phyloP scores from a whole-genome alignment of 169 alveolate genomes.

The Sarcocystis neurona region DNA sequence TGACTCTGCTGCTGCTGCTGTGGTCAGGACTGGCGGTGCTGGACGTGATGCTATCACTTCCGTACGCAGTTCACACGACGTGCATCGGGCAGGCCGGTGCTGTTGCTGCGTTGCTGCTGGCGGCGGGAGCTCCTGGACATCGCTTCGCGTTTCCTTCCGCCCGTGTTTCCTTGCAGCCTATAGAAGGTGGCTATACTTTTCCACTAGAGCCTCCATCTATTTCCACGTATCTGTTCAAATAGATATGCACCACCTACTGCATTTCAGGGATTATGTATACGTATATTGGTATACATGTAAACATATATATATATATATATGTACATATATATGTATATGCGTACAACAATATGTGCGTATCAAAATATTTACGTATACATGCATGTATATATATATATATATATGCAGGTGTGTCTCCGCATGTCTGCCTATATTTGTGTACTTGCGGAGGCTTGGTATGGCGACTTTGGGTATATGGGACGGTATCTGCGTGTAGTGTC shows the following conservation, averaged over 20 bases:
- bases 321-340: background rate
- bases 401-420: background rate
- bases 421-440: background rate
- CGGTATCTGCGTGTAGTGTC: background rate
- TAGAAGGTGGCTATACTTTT: background rate
- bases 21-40: background rate
- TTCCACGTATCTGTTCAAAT: background rate
- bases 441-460: background rate
- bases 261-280: background rate
- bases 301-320: background rate
- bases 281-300: background rate
- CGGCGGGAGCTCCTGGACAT: slow-evolving; percentile 20
- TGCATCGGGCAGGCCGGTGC: slow-evolving; percentile 18
- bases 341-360: too few relatives aligned
- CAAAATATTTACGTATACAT: background rate
- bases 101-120: slow-evolving; percentile 24
- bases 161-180: background rate
- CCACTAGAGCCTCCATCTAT: too few relatives aligned
- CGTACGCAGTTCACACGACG: slow-evolving; percentile 11
- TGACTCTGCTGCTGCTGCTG: too few relatives aligned
- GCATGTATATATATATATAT: background rate
- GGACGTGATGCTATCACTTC: background rate
- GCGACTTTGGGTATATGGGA: background rate
- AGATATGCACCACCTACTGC: background rate
- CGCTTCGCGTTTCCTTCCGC: background rate